Percentiles rank a stretch among this genome's conserved stretches.
phyloP scores from a whole-genome alignment of 768 basidiomycete genomes.

The Stropharia rugosoannulata region DNA sequence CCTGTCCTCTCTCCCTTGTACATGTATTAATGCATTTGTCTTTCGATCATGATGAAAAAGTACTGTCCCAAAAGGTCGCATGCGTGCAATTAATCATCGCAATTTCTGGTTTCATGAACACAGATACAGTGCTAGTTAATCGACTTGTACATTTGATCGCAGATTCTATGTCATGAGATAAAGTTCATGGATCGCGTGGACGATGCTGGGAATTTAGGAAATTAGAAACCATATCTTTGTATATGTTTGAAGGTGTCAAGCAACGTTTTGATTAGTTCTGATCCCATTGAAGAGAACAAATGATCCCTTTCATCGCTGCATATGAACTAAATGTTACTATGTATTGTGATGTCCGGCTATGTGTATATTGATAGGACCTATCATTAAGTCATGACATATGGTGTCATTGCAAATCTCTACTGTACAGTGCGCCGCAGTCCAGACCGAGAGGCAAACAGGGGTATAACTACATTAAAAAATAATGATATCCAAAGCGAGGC shows the following conservation, averaged over 20 bases:
- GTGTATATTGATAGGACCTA: neutral
- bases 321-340: neutral
- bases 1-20: no score
- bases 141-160: no score
- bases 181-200: no score
- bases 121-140: neutral
- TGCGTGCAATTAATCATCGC: no score
- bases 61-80: no score
- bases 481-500: neutral
- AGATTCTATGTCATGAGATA: no score
- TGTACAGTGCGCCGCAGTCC: neutral
- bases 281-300: neutral
- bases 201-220: neutral
- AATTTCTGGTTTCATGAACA: neutral
- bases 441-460: neutral
- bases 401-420: neutral
- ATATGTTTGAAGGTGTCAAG: no score
- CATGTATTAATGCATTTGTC: no score
- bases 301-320: neutral
- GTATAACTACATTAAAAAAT: neutral
- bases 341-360: neutral
- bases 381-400: neutral
- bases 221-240: neutral
- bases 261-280: neutral
- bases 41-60: no score